Evolutionary conservation across 2,329 filamentous ascomycete species (phyloP), one percentile per base, ranked within the genome.

Genomic region (Curvularia spicifera): DNA sequence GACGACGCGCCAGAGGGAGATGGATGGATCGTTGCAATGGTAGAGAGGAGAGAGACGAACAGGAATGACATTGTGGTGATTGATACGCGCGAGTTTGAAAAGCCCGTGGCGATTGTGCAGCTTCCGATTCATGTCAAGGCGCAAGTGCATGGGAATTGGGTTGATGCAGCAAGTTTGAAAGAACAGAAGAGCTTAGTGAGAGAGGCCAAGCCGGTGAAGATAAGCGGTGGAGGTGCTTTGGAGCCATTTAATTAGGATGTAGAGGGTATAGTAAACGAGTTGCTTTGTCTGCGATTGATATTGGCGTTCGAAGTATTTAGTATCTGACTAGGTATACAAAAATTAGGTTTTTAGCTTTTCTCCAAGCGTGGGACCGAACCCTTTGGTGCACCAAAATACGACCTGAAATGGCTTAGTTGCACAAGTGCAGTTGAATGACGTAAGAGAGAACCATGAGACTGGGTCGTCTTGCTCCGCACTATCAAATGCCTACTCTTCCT

Each of bases 11-110:
- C 57, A 3, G 81, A 84, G 61, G 82, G 80, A 0, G 80, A 84
- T 61, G 82, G 82, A 1, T 83, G 80, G 56, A 65, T 82, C 29
- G 72, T 79, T 40, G 76, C 79, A n/a, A 73, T 81, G 50, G 70
- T 81, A 39, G 81, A 82, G 60, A 76, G 63, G 2, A 42, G 48
- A 13, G 49, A 39, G 1, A 48, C 43, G 2, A 71, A 74, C 39
- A 60, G 69, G 22, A 71, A 66, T 18, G 72, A 77, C 33, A 44
- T 77, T 12, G 68, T 75, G 1, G 62, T 80, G 1, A 57, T 80
- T 33, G 76, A 79, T 46, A 78, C 78, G 0, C 63, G 50, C 42
- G 62, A 75, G 0, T 79, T 79, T 43, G 67, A 68, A 28, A 71
- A 64, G 42, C 73, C 78, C 0, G 53, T 76, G 0, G 78, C 78